Base-by-base conservation (phyloP, 164 flowering plant species). In the Protea cynaroides region DNA sequence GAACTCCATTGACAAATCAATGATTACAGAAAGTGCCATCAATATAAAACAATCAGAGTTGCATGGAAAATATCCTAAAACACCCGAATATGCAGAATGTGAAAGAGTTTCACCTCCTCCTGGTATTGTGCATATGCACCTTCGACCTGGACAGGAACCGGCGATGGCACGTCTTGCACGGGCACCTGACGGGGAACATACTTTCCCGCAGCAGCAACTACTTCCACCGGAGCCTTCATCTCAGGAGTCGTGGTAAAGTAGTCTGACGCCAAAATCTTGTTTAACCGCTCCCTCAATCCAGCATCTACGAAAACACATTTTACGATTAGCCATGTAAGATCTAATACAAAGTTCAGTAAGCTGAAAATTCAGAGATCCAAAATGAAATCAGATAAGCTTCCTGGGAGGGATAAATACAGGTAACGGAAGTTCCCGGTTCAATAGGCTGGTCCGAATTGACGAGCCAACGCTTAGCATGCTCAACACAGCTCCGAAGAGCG, bases 391-490 rank as follows among this genome's bases (percentile, higher is more conserved):
- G 46, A 64, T 9, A 25, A 25, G 40, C 34, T 29, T 29, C 34
- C 34, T 1, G 24, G n/a, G 4, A 8, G 19, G 21, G 36, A 13
- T 23, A 55, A 38, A 59, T 90, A 95, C 99, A 95, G 25, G 99
- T 80, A 46, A 88, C 63, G 15, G 62, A 11, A 12, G 79, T 65
- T 14, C 79, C 82, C 2, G 83, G 71, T 18, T 78, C 87, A 59
- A 95, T 74, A 0, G 86, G 81, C 69, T 72, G 72, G 29, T 88
- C 89, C 0, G 97, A 78, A 5, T 79, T 83, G 1, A 65, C 67
- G 8, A 92, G 77, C 99, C 97, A 95, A 15, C 75, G 83, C 80
- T 82, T 87, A 2, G 99, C 99, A 43, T 84, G 97, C 62, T 86
- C 78, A 12, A 92, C 61, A 67, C 99, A 95, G 25, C 66, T 77